A percentile compares a stretch with the other conserved stretches of the same genome.
phyloP scores from a whole-genome alignment of 208 protist species.

The Acanthamoeba lenticulata region DNA sequence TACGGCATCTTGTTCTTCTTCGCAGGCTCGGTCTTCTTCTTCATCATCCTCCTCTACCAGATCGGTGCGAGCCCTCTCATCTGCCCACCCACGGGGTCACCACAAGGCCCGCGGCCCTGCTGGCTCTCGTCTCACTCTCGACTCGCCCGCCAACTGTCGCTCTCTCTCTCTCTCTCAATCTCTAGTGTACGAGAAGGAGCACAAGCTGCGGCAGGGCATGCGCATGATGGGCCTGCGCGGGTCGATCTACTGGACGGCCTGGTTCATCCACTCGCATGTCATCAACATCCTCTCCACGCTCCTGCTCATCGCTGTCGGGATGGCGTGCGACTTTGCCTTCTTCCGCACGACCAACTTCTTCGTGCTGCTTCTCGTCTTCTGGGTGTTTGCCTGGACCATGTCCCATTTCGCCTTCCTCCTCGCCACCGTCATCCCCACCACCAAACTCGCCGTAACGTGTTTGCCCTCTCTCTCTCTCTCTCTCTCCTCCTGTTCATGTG shows the following conservation, averaged over 20 bases:
- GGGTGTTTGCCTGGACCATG: slow-evolving; percentile 21
- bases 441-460: neutral
- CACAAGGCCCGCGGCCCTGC: neutral
- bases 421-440: slow-evolving; percentile 46
- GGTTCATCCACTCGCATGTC: slow-evolving; percentile 51
- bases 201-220: slow-evolving; percentile 63
- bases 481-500: neutral
- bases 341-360: slow-evolving; percentile 54
- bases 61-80: neutral
- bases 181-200: slow-evolving; percentile 59
- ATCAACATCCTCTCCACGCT: slow-evolving; percentile 54
- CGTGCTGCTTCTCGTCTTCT: slow-evolving; percentile 50
- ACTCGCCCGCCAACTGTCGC: too few species aligned
- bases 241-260: slow-evolving; percentile 42
- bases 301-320: slow-evolving; percentile 47
- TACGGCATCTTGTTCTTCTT: slow-evolving; percentile 68
- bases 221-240: slow-evolving; percentile 51
- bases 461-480: neutral
- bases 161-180: too few species aligned
- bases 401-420: slow-evolving; percentile 45
- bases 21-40: slow-evolving; percentile 54
- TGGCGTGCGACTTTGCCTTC: slow-evolving; percentile 54
- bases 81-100: neutral
- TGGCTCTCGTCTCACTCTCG: too few species aligned
- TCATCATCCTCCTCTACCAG: slow-evolving; percentile 67